These are phyloP conservation scores for Claviceps arundinis DNA, from an alignment of 2,329 filamentous ascomycete genomes.

Conservation along the genomic window DNA sequence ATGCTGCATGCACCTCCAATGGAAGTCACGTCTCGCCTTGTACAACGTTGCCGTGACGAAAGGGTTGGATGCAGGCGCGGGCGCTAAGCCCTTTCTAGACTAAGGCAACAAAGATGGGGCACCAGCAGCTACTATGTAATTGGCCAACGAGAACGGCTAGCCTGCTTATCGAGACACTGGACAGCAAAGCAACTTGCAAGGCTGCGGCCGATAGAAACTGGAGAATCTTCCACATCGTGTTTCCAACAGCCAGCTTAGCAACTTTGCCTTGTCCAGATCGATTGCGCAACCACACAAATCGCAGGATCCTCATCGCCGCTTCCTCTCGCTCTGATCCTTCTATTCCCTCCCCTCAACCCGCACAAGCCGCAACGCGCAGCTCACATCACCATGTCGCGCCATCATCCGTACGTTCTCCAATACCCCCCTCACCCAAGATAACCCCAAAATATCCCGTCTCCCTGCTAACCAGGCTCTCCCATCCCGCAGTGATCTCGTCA, in stretches of 20 bases:
- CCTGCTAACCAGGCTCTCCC: background rate
- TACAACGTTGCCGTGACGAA: background rate
- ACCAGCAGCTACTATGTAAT: background rate
- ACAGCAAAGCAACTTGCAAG: constrained; percentile 26
- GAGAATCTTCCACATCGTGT: constrained; percentile 7
- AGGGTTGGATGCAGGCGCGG: too few species aligned
- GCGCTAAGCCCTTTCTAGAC: background rate
- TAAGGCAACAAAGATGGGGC: background rate
- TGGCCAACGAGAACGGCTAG: background rate
- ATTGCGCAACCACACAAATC: background rate
- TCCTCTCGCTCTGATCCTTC: background rate
- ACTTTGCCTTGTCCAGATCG: background rate
- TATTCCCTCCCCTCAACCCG: background rate
- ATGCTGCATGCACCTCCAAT: too few species aligned
- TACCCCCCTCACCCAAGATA: background rate
- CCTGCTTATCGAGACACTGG: background rate
- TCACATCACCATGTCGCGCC: constrained; percentile 60
- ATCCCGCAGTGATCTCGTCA: constrained; percentile 69
- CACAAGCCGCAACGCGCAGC: background rate
- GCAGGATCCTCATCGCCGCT: background rate
- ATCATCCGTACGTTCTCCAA: constrained; percentile 63
- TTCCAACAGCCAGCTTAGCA: background rate
- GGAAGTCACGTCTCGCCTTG: too few species aligned
- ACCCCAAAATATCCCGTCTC: background rate
- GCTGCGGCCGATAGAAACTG: constrained; percentile 27